Base-by-base conservation (phyloP, 2,329 filamentous ascomycete species). In the Nannizzia gypsea region DNA sequence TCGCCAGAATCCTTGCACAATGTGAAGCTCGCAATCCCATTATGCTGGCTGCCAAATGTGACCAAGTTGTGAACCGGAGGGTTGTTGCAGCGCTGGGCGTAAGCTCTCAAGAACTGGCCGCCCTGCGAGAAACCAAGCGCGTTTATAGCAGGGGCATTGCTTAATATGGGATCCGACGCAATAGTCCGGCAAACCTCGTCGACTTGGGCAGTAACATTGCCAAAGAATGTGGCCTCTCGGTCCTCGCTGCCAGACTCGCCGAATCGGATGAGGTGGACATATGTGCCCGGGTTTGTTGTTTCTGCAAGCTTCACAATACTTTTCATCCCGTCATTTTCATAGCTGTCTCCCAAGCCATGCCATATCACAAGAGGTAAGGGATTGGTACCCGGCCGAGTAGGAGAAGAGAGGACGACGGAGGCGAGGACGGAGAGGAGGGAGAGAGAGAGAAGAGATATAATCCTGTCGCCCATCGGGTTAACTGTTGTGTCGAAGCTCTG, bases 101-200 rank as follows among this genome's bases (percentile, higher is more conserved):
- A 91, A 24, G 82, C 93, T 61, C 93, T 85, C n/a, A 99, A 81
- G 77, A 99, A 96, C 72, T 96, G 89, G 1, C 93, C 93, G 64
- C 93, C 93, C 74, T 99, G 93, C 13, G 88, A 93, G 78, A 99
- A 96, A 28, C 93, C 93, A 38, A 99, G 77, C 36, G 91, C 92
- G 74, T 97, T 93, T 70, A 96, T 80, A 64, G 87, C 89, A 0
- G 88, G 88, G 0, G 89, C 88, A 5, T 86, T 88, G 60, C 86
- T 86, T 15, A 96, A 82, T 71, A 95, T 88, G 0, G 87, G 86
- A 70, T 96, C 83, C 0, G 80, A 70, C 61, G 87, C 81, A 46
- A 97, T 81, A 67, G 86, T 84, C n/a, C 76, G 78, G 81, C 93
- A 97, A 57, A 95, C 89, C 63, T 80, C 71, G 42, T 80, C 80